A percentile compares a stretch with the other conserved stretches of the same genome.
These are phyloP conservation scores for Choiromyces venosus DNA, from an alignment of 495 filamentous ascomycete genomes.

Conservation along the genomic window DNA sequence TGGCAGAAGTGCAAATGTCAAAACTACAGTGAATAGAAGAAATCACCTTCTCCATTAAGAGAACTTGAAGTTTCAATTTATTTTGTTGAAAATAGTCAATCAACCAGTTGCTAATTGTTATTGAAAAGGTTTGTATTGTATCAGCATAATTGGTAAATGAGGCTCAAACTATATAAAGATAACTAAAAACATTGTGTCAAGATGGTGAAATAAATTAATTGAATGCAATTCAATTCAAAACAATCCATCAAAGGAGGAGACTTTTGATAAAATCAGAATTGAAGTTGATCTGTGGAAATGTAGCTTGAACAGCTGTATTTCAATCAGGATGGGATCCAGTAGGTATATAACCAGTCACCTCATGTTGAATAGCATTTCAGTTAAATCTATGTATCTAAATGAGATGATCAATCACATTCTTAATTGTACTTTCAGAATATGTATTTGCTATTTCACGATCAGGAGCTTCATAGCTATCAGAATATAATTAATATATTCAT, in stretches of 20 bases:
- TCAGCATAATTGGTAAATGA: not conserved
- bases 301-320: not conserved
- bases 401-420: constrained; percentile 11
- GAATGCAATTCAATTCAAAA: constrained; percentile 11
- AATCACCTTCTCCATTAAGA: not conserved
- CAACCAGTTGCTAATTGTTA: constrained; percentile 6
- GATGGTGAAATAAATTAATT: not conserved
- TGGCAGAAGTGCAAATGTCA: constrained; percentile 16
- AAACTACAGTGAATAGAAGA: constrained; percentile 12
- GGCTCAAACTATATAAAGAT: constrained; percentile 3
- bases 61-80: too few relatives aligned
- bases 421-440: constrained; percentile 2
- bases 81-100: not conserved
- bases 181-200: not conserved
- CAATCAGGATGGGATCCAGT: not conserved
- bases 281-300: constrained; percentile 5
- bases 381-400: constrained; percentile 8
- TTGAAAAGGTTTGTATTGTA: not conserved
- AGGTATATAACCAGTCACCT: not conserved
- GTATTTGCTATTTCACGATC: constrained; percentile 4
- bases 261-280: constrained; percentile 18
- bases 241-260: too few relatives aligned
- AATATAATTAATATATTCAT: too few relatives aligned
- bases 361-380: not conserved
- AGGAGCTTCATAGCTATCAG: too few relatives aligned